Evolutionary conservation across 1,284 basidiomycete genomes (phyloP).

Genomic region (Porphyrellus sp.): DNA sequence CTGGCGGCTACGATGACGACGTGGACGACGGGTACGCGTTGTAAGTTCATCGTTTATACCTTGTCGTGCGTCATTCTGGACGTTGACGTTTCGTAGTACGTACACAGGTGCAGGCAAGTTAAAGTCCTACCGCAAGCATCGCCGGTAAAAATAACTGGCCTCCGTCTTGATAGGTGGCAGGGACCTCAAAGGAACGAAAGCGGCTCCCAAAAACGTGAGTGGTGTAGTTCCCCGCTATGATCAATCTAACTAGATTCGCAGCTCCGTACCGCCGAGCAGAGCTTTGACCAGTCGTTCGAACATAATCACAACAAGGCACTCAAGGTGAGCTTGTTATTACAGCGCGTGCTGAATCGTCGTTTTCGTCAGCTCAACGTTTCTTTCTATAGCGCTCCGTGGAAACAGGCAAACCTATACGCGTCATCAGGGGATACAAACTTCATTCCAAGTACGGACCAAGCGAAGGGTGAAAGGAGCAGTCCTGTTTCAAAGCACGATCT

Average conservation of each 20-base stretch:
- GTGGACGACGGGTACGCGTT: slow-evolving; percentile 78
- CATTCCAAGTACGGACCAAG: slow-evolving; percentile 63
- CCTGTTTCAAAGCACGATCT: neutral
- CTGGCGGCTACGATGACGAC: slow-evolving; percentile 84
- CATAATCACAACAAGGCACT: slow-evolving; percentile 67
- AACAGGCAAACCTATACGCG: slow-evolving; percentile 73
- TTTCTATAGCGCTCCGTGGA: slow-evolving; percentile 58
- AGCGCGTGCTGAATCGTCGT: neutral
- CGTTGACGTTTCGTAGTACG: slow-evolving; percentile 44
- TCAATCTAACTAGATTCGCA: slow-evolving; percentile 31
- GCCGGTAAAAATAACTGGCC: neutral
- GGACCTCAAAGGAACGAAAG: slow-evolving; percentile 75
- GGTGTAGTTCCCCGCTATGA: no score
- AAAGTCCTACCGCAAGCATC: neutral
- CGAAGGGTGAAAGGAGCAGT: slow-evolving; percentile 54
- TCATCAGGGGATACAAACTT: slow-evolving; percentile 81
- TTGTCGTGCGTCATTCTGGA: neutral
- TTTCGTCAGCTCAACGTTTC: neutral
- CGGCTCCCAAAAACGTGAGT: slow-evolving; percentile 72
- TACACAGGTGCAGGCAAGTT: slow-evolving; percentile 68
- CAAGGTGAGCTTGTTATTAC: slow-evolving; percentile 39
- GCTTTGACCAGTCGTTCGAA: slow-evolving; percentile 74
- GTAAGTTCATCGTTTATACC: slow-evolving; percentile 43
- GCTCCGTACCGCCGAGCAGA: slow-evolving; percentile 83
- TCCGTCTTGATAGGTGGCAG: slow-evolving; percentile 55